phyloP scores from a whole-genome alignment of 345 rosid genomes.

The Adansonia digitata region DNA sequence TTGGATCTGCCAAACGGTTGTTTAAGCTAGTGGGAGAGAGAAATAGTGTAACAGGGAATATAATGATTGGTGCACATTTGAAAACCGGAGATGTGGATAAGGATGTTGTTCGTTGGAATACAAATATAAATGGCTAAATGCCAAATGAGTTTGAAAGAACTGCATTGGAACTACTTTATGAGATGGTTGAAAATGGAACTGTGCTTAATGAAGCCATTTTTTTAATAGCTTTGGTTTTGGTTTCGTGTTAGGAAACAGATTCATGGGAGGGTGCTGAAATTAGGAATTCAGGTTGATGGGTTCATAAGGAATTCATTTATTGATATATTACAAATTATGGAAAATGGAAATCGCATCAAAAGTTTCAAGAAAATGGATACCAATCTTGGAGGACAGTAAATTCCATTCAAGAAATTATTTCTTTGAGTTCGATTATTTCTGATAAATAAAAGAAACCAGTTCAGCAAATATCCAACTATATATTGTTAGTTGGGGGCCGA shows the following conservation, averaged over 20 bases:
- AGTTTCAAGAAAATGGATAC: constrained; percentile 14
- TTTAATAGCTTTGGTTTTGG: constrained; percentile 44
- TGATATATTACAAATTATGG: constrained; percentile 46
- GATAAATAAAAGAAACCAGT: too few relatives aligned
- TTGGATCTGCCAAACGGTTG: constrained; percentile 23
- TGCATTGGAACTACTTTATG: constrained; percentile 39
- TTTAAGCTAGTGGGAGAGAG: constrained; percentile 36
- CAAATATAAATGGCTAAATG: constrained; percentile 37
- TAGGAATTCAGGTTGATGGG: constrained; percentile 25
- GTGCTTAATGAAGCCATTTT: constrained; percentile 30
- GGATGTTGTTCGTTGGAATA: constrained; percentile 47
- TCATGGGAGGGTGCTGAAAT: constrained; percentile 32
- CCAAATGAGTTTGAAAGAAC: constrained; percentile 28
- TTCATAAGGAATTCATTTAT: constrained; percentile 41
- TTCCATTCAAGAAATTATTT: constrained; percentile 24
- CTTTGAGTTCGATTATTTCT: constrained; percentile 47
- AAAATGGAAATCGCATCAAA: constrained; percentile 29
- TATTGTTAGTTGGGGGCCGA: too few relatives aligned
- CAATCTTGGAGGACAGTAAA: constrained; percentile 8
- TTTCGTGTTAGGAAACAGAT: constrained; percentile 36
- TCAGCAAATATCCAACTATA: too few relatives aligned
- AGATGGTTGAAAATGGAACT: constrained; percentile 35
- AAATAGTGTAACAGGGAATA: constrained; percentile 40
- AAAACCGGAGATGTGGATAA: constrained; percentile 29
- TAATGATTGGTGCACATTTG: constrained; percentile 37